Base-by-base conservation (phyloP, 2,329 filamentous ascomycete species). In the Exophiala xenobiotica region DNA sequence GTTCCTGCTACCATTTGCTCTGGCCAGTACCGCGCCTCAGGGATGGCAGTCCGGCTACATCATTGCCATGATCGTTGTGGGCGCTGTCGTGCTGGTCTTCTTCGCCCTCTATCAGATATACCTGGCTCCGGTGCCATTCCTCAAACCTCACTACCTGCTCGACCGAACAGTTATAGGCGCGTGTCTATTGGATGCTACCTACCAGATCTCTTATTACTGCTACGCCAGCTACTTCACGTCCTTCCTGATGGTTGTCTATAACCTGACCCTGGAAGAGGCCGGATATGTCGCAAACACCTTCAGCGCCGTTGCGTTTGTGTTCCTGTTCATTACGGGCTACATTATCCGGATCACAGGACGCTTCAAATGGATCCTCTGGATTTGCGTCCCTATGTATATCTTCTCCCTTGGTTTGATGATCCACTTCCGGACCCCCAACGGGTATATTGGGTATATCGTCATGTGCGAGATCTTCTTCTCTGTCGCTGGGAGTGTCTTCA, bases 1-100 rank as follows among this genome's bases (percentile, higher is more conserved):
- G 8, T 81, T 90, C 63, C 71, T 90, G n/a, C 76, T 90, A 5
- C 83, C 86, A 1, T 82, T 90, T 65, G 83, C 75, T 12, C 74
- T 90, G 18, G 74, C 77, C 42, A 65, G 69, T 16, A 70, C 68
- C 44, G 70, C 75, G 9, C 67, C 69, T 35, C 61, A 73, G 37
- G 71, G 72, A 3, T 82, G 77, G 78, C 65, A 67, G 27, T 76
- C 75, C 12, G 68, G 70, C 37, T 67, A 74, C 40, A 78, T 83
- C 58, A 73, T 83, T 48, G 66, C 69, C 24, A 78, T 85, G 70
- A 69, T 77, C 18, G 73, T 82, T 2, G 62, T 86, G 20, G 86
- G 86, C 0, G 66, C 78, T 9, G 56, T 81, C 0, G 77, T 80
- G 19, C 68, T 88, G 1, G 63, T 81, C 8, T 59, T 69, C 3